These are phyloP conservation scores for Malania oleifera DNA, from an alignment of 164 flowering plant genomes.

Conservation along the genomic window DNA sequence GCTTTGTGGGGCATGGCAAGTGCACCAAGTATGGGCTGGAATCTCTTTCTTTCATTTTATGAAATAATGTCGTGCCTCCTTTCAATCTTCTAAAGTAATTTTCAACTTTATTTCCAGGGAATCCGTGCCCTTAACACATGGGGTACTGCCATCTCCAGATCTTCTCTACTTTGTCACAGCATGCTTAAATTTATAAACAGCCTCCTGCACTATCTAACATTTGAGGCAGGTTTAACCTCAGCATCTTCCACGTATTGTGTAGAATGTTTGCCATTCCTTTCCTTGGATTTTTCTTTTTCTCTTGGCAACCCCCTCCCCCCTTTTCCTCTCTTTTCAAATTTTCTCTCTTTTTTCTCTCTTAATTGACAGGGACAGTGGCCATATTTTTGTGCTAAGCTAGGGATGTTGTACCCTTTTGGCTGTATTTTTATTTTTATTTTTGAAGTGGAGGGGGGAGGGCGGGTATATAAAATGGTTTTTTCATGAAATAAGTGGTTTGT, in stretches of 20 bases:
- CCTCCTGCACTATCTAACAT: slow-evolving; percentile 89
- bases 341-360: no score
- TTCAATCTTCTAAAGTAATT: slow-evolving; percentile 2
- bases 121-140: slow-evolving; percentile 61
- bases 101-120: slow-evolving; percentile 39
- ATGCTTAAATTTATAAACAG: slow-evolving; percentile 95
- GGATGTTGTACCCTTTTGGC: no score
- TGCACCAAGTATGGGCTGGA: slow-evolving; percentile 69
- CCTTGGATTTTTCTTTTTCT: not conserved
- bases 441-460: no score
- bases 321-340: no score
- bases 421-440: no score
- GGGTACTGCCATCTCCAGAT: slow-evolving; percentile 77
- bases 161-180: slow-evolving; percentile 84
- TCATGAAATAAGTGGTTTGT: not conserved
- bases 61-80: not conserved
- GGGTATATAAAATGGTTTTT: not conserved
- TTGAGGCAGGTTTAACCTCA: slow-evolving; percentile 55
- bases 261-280: not conserved
- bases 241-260: not conserved
- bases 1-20: slow-evolving; percentile 97
- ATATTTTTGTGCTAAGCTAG: no score
- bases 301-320: no score
- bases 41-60: slow-evolving; percentile 6
- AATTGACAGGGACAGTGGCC: no score